phyloP scores from a whole-genome alignment of 345 rosid genomes.

The Passiflora organensis region DNA sequence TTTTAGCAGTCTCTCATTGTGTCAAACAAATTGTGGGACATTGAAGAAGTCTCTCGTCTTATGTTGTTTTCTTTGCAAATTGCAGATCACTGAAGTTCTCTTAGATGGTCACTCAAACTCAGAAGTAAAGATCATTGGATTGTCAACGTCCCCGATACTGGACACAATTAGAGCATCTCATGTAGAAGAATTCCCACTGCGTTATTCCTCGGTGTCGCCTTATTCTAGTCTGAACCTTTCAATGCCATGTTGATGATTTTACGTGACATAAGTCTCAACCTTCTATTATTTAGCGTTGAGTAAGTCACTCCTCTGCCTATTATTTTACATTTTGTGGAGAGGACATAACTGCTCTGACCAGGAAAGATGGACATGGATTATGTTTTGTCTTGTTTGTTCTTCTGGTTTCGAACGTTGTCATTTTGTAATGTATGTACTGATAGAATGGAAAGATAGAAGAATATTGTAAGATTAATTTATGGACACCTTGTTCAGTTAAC shows the following conservation, averaged over 20 bases:
- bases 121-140: slow-evolving; percentile 55
- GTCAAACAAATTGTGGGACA: not conserved
- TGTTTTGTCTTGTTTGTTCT: too few relatives aligned
- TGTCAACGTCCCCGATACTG: slow-evolving; percentile 52
- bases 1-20: not conserved
- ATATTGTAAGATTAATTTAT: too few relatives aligned
- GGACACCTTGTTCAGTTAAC: too few relatives aligned
- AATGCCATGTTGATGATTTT: slow-evolving; percentile 1
- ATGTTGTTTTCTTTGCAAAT: not conserved
- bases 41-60: not conserved
- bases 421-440: not conserved
- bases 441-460: not conserved
- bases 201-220: slow-evolving; percentile 17
- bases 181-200: slow-evolving; percentile 19
- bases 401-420: too few relatives aligned
- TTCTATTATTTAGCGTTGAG: not conserved
- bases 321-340: too few relatives aligned
- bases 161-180: slow-evolving; percentile 22
- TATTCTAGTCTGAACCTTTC: not conserved
- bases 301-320: too few relatives aligned
- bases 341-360: not conserved
- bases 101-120: slow-evolving; percentile 70
- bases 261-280: not conserved
- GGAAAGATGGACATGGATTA: not conserved
- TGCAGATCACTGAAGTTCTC: slow-evolving; percentile 65